Percentiles rank a stretch among this genome's conserved stretches.
Evolutionary conservation across 2,329 filamentous ascomycete genomes (phyloP).

Genomic region (Sporothrix curviconia): DNA sequence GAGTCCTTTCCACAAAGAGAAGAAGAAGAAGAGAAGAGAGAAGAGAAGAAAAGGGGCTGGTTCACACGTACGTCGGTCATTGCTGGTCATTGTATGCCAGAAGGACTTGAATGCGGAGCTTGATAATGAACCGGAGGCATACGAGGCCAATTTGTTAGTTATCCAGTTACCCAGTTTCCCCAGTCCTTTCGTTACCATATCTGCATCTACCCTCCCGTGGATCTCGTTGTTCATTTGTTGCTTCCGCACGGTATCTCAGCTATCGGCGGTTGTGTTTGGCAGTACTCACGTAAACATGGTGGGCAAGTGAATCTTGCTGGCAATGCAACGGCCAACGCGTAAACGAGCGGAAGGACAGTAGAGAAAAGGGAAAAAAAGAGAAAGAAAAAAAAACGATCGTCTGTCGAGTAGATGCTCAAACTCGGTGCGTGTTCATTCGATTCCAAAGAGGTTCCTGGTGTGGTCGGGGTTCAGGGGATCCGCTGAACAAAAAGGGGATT

Average conservation of each 20-base stretch:
- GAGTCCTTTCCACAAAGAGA: background rate
- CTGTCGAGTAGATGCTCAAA: background rate
- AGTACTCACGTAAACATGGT: slow-evolving; percentile 14
- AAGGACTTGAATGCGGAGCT: slow-evolving; percentile 75
- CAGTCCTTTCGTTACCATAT: too few relatives aligned
- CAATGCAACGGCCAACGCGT: too few relatives aligned
- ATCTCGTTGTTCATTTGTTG: background rate
- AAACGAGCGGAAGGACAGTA: too few relatives aligned
- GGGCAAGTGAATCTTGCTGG: slow-evolving; percentile 3
- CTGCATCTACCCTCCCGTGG: too few relatives aligned
- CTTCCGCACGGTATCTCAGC: background rate
- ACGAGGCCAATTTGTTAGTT: slow-evolving; percentile 6
- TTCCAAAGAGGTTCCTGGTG: too few relatives aligned
- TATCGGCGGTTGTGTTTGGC: background rate
- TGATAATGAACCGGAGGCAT: background rate
- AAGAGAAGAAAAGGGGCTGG: background rate
- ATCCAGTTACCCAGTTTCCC: too few relatives aligned
- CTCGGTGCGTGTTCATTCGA: background rate
- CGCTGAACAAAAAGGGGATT: too few relatives aligned
- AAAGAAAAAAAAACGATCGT: background rate
- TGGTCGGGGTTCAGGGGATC: too few relatives aligned
- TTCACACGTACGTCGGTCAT: slow-evolving; percentile 63
- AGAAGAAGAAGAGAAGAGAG: background rate
- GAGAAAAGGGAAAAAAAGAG: too few relatives aligned
- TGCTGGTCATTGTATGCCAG: slow-evolving; percentile 84